phyloP scores from a whole-genome alignment of 805 yeast genomes.

The Grigorovia jiainica region DNA sequence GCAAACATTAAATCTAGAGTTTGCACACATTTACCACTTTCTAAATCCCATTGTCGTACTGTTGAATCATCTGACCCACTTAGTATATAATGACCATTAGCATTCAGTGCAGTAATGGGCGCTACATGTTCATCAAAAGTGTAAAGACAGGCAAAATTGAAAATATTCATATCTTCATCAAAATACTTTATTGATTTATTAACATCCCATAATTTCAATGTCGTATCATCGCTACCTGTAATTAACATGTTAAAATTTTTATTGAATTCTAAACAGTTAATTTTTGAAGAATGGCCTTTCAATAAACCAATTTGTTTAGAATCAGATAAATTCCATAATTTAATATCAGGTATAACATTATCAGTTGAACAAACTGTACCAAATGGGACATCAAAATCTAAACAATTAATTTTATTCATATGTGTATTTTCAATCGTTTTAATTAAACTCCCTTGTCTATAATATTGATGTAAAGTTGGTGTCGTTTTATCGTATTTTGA shows the following conservation, averaged over 20 bases:
- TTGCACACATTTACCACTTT: slow-evolving; percentile 55
- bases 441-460: slow-evolving; percentile 49
- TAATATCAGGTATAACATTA: slow-evolving; percentile 63
- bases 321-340: slow-evolving; percentile 73
- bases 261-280: slow-evolving; percentile 50
- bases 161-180: slow-evolving; percentile 11
- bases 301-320: slow-evolving; percentile 41
- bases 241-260: slow-evolving; percentile 34
- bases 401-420: slow-evolving; percentile 40
- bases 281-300: slow-evolving; percentile 52
- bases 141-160: slow-evolving; percentile 31
- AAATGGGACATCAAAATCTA: slow-evolving; percentile 67
- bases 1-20: slow-evolving; percentile 50
- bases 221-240: slow-evolving; percentile 56
- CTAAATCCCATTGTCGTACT: slow-evolving; percentile 66
- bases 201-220: slow-evolving; percentile 53
- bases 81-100: slow-evolving; percentile 44
- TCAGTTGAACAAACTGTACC: slow-evolving; percentile 67
- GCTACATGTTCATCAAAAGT: slow-evolving; percentile 59
- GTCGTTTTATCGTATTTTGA: slow-evolving; percentile 38
- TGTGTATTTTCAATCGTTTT: slow-evolving; percentile 40
- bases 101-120: slow-evolving; percentile 53
- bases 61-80: slow-evolving; percentile 67
- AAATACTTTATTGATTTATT: slow-evolving; percentile 21
- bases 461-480: slow-evolving; percentile 58